Percentiles rank a stretch among this genome's conserved stretches.
phyloP scores from a whole-genome alignment of 2,329 filamentous ascomycete genomes.

The Cercospora zeina region DNA sequence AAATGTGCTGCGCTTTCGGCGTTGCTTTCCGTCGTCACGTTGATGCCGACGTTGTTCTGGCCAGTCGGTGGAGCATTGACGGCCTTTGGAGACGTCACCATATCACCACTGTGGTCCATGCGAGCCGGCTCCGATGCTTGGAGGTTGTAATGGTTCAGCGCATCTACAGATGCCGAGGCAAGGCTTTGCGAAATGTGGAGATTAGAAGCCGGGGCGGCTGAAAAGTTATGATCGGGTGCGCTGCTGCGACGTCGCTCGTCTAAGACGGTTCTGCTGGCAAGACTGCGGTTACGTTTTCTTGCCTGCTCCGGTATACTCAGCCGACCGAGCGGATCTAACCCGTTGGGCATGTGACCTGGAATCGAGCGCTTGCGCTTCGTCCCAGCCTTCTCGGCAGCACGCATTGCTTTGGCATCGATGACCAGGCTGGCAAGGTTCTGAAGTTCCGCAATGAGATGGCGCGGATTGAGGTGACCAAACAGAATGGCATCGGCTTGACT shows the following conservation, averaged over 20 bases:
- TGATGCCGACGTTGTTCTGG: slow-evolving; percentile 6
- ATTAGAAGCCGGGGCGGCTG: not conserved
- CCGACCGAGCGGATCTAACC: slow-evolving; percentile 30
- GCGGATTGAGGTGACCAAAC: slow-evolving; percentile 85
- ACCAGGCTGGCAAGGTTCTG: slow-evolving; percentile 70
- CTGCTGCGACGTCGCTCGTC: slow-evolving; percentile 28
- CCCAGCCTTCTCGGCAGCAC: slow-evolving; percentile 48
- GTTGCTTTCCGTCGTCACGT: slow-evolving; percentile 12
- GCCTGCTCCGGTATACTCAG: slow-evolving; percentile 32
- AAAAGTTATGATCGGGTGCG: slow-evolving; percentile 20
- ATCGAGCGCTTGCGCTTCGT: slow-evolving; percentile 63
- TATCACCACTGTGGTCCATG: slow-evolving; percentile 1
- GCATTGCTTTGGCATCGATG: slow-evolving; percentile 46
- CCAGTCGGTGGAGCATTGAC: slow-evolving; percentile 17
- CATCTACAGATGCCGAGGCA: slow-evolving; percentile 25
- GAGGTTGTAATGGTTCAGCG: slow-evolving; percentile 24
- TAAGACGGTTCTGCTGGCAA: slow-evolving; percentile 28
- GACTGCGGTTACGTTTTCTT: slow-evolving; percentile 41
- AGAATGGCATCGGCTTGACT: slow-evolving; percentile 72
- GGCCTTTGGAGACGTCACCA: slow-evolving; percentile 29
- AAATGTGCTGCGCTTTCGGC: not conserved
- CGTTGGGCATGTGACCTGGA: slow-evolving; percentile 41
- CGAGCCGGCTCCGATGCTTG: slow-evolving; percentile 10
- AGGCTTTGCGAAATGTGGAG: slow-evolving; percentile 8
- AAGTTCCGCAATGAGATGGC: slow-evolving; percentile 79